Percentiles rank a stretch among this genome's conserved stretches.
Conservation (phyloP, 2,329 filamentous ascomycete genomes). For the Xylaria sp. region DNA sequence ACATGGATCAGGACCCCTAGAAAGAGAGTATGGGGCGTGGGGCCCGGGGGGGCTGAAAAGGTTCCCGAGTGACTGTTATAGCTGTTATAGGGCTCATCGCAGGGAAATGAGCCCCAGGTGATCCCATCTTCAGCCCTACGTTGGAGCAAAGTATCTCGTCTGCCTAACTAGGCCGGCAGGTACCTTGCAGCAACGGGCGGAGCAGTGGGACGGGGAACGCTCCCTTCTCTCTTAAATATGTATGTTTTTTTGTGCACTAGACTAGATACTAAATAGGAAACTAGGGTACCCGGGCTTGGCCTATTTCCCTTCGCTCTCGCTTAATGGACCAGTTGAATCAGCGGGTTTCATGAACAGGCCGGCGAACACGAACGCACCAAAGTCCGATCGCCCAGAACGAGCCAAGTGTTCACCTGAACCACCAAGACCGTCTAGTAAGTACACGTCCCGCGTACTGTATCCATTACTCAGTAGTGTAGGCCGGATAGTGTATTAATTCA, state of each 20-base stretch:
- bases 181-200: slow-evolving; percentile 18
- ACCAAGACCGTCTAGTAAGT: slow-evolving; percentile 8
- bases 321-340: slow-evolving; percentile 30
- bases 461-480: neutral
- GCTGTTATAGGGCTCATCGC: slow-evolving; percentile 26
- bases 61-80: slow-evolving; percentile 24
- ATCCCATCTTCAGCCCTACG: slow-evolving; percentile 33
- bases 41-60: neutral
- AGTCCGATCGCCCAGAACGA: slow-evolving; percentile 30
- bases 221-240: neutral
- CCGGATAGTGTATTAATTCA: neutral
- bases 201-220: slow-evolving; percentile 4
- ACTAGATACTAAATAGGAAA: neutral
- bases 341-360: slow-evolving; percentile 27
- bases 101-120: slow-evolving; percentile 23
- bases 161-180: slow-evolving; percentile 11
- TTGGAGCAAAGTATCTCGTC: slow-evolving; percentile 23
- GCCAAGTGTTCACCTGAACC: slow-evolving; percentile 22
- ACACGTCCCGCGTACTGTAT: neutral
- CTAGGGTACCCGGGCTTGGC: neutral
- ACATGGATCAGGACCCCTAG: slow-evolving; percentile 3
- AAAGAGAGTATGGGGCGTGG: neutral
- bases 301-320: slow-evolving; percentile 27
- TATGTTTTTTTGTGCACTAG: neutral
- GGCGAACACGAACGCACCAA: slow-evolving; percentile 35